Conservation (phyloP, 2,329 filamentous ascomycete genomes). For the Immersiporthe knoxdaviesiana region DNA sequence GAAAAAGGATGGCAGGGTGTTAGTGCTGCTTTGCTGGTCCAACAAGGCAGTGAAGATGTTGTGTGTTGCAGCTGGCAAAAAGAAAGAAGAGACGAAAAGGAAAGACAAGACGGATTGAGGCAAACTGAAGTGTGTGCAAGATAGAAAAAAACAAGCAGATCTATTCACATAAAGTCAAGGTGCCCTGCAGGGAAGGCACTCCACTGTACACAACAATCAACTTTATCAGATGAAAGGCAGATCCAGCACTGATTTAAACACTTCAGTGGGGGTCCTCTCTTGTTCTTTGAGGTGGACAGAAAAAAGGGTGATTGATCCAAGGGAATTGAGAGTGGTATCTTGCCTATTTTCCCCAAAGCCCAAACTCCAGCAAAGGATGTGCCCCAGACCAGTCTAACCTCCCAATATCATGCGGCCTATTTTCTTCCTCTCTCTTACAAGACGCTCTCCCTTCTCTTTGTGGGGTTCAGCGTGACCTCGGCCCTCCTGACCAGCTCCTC, state of each 20-base stretch:
- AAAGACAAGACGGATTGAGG: background rate
- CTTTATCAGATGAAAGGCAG: background rate
- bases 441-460: conserved; percentile 30
- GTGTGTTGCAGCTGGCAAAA: background rate
- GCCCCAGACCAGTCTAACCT: background rate
- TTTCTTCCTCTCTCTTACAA: conserved; percentile 15
- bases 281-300: background rate
- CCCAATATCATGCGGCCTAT: background rate
- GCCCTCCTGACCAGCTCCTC: conserved; percentile 86
- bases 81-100: background rate
- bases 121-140: background rate
- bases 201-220: background rate
- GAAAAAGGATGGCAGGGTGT: background rate
- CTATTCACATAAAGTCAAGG: background rate
- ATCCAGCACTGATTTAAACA: background rate
- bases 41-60: background rate
- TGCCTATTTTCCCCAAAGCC: conserved; percentile 12
- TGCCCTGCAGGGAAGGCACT: background rate
- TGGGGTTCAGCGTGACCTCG: conserved; percentile 41
- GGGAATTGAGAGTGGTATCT: conserved; percentile 26
- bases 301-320: background rate
- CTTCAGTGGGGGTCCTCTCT: background rate
- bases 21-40: background rate
- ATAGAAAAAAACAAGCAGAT: background rate
- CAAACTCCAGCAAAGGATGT: conserved; percentile 11